Conservation (phyloP, 257 asterid genomes). For the Penstemon barbatus region DNA sequence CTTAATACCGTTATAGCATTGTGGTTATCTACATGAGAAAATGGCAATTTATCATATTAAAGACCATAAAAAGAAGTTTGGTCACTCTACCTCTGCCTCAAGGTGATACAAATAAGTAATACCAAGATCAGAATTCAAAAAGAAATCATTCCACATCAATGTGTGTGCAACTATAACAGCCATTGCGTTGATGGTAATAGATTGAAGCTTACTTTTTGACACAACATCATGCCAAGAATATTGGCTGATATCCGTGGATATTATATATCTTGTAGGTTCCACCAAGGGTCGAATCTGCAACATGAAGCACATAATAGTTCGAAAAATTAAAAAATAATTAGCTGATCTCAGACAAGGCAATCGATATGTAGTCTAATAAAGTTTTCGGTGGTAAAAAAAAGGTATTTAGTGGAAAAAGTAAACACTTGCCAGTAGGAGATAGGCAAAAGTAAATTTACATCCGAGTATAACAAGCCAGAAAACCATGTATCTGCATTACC, state of each 20-base stretch:
- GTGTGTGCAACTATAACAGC: slow-evolving; percentile 10
- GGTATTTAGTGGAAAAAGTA: slow-evolving; percentile 9
- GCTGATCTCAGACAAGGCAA: slow-evolving; percentile 19
- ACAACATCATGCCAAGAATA: slow-evolving; percentile 95
- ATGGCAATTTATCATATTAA: slow-evolving; percentile 18
- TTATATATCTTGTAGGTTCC: slow-evolving; percentile 55
- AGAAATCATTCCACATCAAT: slow-evolving; percentile 5
- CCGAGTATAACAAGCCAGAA: slow-evolving; percentile 93
- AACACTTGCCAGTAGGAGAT: slow-evolving; percentile 75
- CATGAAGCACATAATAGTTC: slow-evolving; percentile 25
- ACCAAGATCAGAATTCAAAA: slow-evolving; percentile 11
- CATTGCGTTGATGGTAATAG: slow-evolving; percentile 15
- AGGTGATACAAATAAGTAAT: neutral
- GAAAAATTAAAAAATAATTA: slow-evolving; percentile 10
- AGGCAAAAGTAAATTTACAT: slow-evolving; percentile 85
- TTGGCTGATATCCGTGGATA: slow-evolving; percentile 39
- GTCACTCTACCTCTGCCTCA: slow-evolving; percentile 15
- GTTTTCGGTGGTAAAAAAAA: too few relatives aligned
- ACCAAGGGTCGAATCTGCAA: slow-evolving; percentile 87
- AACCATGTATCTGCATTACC: slow-evolving; percentile 70
- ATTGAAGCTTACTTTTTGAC: slow-evolving; percentile 60
- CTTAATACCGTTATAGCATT: slow-evolving; percentile 76
- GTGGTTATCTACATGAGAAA: slow-evolving; percentile 72
- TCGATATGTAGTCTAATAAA: slow-evolving; percentile 16
- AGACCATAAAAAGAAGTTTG: slow-evolving; percentile 18